These are phyloP conservation scores for Trypanosomatidae sp. DNA, from an alignment of 208 protist genomes.

Conservation along the genomic window DNA sequence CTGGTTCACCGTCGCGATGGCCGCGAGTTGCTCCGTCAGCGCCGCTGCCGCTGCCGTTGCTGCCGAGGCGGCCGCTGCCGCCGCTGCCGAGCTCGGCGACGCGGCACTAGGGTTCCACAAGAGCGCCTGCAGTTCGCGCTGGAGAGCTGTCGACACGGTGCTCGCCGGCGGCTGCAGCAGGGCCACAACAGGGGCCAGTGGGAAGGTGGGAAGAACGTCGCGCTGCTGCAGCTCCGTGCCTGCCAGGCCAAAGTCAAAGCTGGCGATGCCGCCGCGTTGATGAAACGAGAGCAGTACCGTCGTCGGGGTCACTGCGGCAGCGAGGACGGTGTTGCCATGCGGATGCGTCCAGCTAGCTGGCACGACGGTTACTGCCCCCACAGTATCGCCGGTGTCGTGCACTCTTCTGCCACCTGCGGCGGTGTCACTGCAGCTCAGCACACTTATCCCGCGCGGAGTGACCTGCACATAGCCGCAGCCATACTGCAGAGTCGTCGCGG, in stretches of 20 bases:
- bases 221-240: conserved; percentile 57
- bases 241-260: conserved; percentile 65
- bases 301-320: conserved; percentile 55
- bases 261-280: conserved; percentile 69
- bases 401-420: not conserved
- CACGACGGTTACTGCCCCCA: conserved; percentile 16
- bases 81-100: conserved; percentile 9
- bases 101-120: conserved; percentile 25
- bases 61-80: conserved; percentile 4
- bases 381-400: conserved; percentile 5
- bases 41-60: conserved; percentile 5
- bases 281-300: conserved; percentile 59
- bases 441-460: conserved; percentile 56
- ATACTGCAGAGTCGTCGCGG: conserved; percentile 58
- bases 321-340: conserved; percentile 72
- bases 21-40: conserved; percentile 45
- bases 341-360: conserved; percentile 67
- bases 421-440: conserved; percentile 23
- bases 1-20: conserved; percentile 59
- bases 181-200: conserved; percentile 51
- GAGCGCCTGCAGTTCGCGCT: conserved; percentile 31
- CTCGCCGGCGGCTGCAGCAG: conserved; percentile 51
- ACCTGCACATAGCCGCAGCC: conserved; percentile 82
- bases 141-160: conserved; percentile 26
- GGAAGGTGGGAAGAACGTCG: conserved; percentile 69